Conservation (phyloP, 495 filamentous ascomycete genomes). For the Parathielavia appendiculata region DNA sequence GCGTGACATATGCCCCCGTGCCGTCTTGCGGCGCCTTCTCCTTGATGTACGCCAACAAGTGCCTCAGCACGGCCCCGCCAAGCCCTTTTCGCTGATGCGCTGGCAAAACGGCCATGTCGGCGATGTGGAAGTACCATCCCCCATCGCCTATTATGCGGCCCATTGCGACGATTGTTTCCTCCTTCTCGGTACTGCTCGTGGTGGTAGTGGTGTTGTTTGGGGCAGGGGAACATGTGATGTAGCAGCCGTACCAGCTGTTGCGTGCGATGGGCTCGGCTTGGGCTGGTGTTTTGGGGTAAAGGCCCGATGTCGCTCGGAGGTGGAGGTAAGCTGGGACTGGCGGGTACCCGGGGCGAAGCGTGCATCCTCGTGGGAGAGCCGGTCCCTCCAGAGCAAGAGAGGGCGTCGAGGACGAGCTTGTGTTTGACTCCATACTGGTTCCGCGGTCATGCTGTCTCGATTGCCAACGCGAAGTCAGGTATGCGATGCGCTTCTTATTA, state of each 20-base stretch:
- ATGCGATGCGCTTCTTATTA: too few species aligned
- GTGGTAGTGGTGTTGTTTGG: not conserved
- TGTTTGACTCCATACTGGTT: not conserved
- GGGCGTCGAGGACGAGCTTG: not conserved
- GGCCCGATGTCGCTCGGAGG: slow-evolving; percentile 35
- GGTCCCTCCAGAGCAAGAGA: not conserved
- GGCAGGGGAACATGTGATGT: slow-evolving; percentile 32
- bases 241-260: slow-evolving; percentile 43
- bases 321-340: slow-evolving; percentile 36
- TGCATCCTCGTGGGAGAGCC: slow-evolving; percentile 33
- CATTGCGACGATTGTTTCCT: slow-evolving; percentile 40
- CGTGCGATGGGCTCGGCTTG: slow-evolving; percentile 32
- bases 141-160: slow-evolving; percentile 51
- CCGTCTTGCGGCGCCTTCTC: slow-evolving; percentile 32
- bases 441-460: too few species aligned
- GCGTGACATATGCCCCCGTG: slow-evolving; percentile 38
- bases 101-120: slow-evolving; percentile 50
- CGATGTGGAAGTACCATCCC: slow-evolving; percentile 50
- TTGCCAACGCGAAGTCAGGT: too few species aligned
- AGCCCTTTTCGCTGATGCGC: slow-evolving; percentile 48
- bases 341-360: slow-evolving; percentile 35
- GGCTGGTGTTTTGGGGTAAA: slow-evolving; percentile 36
- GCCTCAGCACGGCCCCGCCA: slow-evolving; percentile 43
- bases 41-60: slow-evolving; percentile 39
- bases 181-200: not conserved